Evolutionary conservation across 2,329 filamentous ascomycete species (phyloP), one percentile per base, ranked within the genome.

Genomic region (Penicillium sp.): DNA sequence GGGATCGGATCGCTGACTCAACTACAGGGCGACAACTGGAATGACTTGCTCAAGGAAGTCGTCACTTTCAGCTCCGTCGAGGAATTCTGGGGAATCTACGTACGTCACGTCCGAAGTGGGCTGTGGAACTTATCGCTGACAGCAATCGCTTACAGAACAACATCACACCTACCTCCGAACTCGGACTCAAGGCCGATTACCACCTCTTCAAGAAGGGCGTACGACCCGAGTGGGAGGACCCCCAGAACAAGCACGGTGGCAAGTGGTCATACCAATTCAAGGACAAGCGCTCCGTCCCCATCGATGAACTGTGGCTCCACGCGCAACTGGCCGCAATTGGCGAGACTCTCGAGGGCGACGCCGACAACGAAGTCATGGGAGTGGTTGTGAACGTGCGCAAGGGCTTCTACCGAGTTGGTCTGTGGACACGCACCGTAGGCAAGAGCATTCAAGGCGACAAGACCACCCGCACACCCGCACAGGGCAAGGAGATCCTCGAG

Each of bases 221-320:
- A 59, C 90, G 94, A 61, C 94, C 94, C 34, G 95, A 99, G 79
- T 99, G 94, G 94, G 94, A 99, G 77, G 94, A 99, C 74, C 83
- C 86, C 24, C 92, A 97, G 81, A 99, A 99, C 82, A 99, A 97
- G 84, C 92, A 97, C 75, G 94, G 94, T 67, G 94, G 94, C 78
- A 97, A 97, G 79, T 99, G 94, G 94, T 92, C 93, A 24, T 97
- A 95, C 80, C 88, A 90, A 70, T 97, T 96, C 87, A 96, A 95
- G 82, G 91, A 97, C 67, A 97, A 96, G 85, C 88, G 89, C 70
- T 85, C 82, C 64, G 84, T 96, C 73, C 90, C 93, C 67, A 95
- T 97, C 74, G 93, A 99, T 73, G 89, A 93, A 55, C 83, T 96
- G 51, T 99, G 94, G 94, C 86, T 99, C 56, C 90, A 97, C 75